Percentiles rank a stretch among this genome's conserved stretches.
These are phyloP conservation scores for Trichaptum fuscoviolaceum DNA, from an alignment of 768 basidiomycete species.

Conservation along the genomic window DNA sequence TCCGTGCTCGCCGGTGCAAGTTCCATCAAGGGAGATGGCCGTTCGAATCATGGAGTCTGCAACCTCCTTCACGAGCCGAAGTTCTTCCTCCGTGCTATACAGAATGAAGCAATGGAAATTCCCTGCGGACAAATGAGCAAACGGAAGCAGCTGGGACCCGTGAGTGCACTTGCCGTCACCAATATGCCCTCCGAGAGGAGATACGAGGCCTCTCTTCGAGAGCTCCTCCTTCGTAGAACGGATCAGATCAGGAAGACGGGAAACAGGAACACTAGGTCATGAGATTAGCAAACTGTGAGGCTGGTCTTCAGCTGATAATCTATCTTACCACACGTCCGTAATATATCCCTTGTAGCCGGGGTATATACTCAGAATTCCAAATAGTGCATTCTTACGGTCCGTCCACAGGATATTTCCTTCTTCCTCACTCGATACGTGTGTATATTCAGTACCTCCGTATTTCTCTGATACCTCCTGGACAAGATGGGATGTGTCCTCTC, in stretches of 20 bases:
- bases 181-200: slow-evolving; percentile 40
- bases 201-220: slow-evolving; percentile 32
- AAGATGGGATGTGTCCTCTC: slow-evolving; percentile 26
- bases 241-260: slow-evolving; percentile 29
- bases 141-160: neutral
- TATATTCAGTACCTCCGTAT: slow-evolving; percentile 33
- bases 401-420: slow-evolving; percentile 37
- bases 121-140: slow-evolving; percentile 20
- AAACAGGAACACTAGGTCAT: slow-evolving; percentile 26
- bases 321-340: slow-evolving; percentile 32
- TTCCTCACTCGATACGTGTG: slow-evolving; percentile 31
- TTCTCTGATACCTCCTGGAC: slow-evolving; percentile 28
- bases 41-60: slow-evolving; percentile 29
- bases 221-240: slow-evolving; percentile 43
- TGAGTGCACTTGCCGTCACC: slow-evolving; percentile 29
- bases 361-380: slow-evolving; percentile 23
- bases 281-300: neutral
- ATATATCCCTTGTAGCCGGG: slow-evolving; percentile 34
- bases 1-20: slow-evolving; percentile 40
- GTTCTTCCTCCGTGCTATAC: slow-evolving; percentile 33
- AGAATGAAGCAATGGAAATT: slow-evolving; percentile 38
- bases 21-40: slow-evolving; percentile 31
- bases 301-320: neutral
- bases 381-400: slow-evolving; percentile 24
- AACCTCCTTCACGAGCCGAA: slow-evolving; percentile 24